phyloP scores from a whole-genome alignment of 2,329 filamentous ascomycete genomes.

The Phyllosticta citriasiana region DNA sequence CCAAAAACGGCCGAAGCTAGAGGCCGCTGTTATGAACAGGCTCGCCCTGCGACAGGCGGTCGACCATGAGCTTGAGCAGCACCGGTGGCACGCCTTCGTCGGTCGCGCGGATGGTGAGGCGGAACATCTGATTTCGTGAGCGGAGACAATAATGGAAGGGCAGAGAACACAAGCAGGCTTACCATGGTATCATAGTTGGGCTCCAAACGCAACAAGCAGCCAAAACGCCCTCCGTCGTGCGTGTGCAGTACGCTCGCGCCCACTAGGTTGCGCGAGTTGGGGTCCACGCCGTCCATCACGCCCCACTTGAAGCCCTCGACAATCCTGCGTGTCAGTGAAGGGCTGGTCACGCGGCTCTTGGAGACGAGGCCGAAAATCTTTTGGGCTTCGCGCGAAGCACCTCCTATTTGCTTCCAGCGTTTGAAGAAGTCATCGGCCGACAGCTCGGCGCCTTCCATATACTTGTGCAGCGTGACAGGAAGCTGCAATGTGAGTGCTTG shows the following conservation, averaged over 20 bases:
- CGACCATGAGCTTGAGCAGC: conserved; percentile 78
- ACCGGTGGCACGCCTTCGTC: conserved; percentile 78
- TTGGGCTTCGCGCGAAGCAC: conserved; percentile 76
- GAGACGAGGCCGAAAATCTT: conserved; percentile 65
- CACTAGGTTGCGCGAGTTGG: conserved; percentile 87
- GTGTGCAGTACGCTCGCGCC: conserved; percentile 81
- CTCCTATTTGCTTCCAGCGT: conserved; percentile 97
- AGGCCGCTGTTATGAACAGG: not conserved
- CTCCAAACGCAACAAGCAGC: conserved; percentile 85
- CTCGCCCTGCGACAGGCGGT: conserved; percentile 54
- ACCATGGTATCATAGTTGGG: conserved; percentile 90
- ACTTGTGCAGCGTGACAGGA: conserved; percentile 83
- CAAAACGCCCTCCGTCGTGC: conserved; percentile 77
- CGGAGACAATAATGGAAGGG: conserved; percentile 5
- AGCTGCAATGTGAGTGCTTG: conserved; percentile 88
- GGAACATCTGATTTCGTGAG: conserved; percentile 65
- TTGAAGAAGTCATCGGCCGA: conserved; percentile 94
- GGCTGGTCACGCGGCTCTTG: conserved; percentile 54
- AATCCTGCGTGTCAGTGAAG: conserved; percentile 59
- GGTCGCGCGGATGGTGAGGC: conserved; percentile 85
- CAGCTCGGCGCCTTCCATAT: conserved; percentile 87
- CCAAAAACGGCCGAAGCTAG: not conserved
- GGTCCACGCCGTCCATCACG: conserved; percentile 74
- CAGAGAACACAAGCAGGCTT: conserved; percentile 28
- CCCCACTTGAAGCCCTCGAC: conserved; percentile 87